Conservation (phyloP, 768 basidiomycete species). For the Mycena alexandri region DNA sequence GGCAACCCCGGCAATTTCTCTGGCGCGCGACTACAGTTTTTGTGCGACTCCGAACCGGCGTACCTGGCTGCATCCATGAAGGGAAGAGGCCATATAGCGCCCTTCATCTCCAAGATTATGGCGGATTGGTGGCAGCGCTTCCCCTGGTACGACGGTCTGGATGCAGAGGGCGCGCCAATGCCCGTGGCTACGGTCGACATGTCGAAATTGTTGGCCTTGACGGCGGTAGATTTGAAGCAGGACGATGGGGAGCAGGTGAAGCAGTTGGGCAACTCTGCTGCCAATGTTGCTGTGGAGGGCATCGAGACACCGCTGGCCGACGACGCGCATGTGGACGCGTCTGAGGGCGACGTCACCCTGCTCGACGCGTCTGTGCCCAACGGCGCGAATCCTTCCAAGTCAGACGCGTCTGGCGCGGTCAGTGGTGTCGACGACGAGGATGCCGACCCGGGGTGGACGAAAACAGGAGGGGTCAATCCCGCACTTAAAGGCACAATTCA, state of each 20-base stretch:
- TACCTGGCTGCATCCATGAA: neutral
- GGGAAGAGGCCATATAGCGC: neutral
- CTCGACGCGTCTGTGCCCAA: no score
- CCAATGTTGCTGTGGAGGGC: no score
- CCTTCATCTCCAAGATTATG: neutral
- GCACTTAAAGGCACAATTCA: neutral
- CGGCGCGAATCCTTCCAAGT: no score
- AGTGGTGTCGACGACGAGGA: neutral
- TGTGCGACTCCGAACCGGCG: neutral
- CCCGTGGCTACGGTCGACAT: neutral
- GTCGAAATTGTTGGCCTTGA: neutral
- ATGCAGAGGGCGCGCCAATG: neutral
- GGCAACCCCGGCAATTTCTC: conserved; percentile 6
- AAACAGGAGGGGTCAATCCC: neutral
- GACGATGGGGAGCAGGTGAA: neutral
- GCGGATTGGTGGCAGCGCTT: neutral
- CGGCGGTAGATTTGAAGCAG: neutral
- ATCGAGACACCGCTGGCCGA: no score
- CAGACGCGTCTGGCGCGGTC: neutral
- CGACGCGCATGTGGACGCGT: no score
- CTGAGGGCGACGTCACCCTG: no score
- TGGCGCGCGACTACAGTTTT: neutral
- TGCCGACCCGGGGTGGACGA: neutral
- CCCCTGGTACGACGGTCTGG: conserved; percentile 4
- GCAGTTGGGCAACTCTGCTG: no score